A percentile compares a stretch with the other conserved stretches of the same genome.
Evolutionary conservation across 306 rosid species (phyloP).

Genomic region (Begonia peltatifolia): DNA sequence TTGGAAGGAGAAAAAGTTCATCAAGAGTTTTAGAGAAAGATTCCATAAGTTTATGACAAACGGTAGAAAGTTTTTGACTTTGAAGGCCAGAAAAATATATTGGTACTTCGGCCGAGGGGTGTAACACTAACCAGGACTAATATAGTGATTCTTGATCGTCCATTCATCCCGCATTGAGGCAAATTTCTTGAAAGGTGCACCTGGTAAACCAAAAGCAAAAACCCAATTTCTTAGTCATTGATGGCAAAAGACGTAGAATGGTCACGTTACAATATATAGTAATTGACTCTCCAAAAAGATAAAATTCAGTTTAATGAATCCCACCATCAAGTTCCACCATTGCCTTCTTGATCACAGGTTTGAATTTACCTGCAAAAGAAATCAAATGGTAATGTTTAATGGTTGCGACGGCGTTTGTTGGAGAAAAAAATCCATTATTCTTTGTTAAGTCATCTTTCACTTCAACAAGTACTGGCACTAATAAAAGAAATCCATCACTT

Average conservation of each 20-base stretch:
- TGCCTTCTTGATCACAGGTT: conserved; percentile 99
- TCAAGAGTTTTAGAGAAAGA: no score
- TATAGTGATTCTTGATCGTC: conserved; percentile 79
- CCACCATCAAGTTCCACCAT: conserved; percentile 99
- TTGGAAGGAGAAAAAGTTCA: background rate
- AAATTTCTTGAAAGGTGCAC: conserved; percentile 91
- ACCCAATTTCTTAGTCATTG: background rate
- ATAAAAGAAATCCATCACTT: no score
- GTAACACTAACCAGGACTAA: conserved; percentile 62
- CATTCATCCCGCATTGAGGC: conserved; percentile 75
- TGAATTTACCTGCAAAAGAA: conserved; percentile 66
- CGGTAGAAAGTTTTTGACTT: no score
- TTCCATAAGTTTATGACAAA: no score
- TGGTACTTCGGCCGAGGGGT: no score
- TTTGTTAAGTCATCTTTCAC: no score
- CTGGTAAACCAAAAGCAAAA: conserved; percentile 21
- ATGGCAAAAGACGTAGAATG: conserved; percentile 1
- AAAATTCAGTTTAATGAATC: background rate
- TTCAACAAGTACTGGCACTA: no score
- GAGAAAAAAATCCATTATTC: background rate
- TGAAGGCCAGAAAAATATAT: no score
- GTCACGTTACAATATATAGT: background rate
- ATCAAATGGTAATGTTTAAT: conserved; percentile 3
- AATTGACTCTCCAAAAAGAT: no score
- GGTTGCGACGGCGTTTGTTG: background rate